Evolutionary conservation across 257 asterid species (phyloP), one percentile per base, ranked within the genome.

Genomic region (Handroanthus guayacan): DNA sequence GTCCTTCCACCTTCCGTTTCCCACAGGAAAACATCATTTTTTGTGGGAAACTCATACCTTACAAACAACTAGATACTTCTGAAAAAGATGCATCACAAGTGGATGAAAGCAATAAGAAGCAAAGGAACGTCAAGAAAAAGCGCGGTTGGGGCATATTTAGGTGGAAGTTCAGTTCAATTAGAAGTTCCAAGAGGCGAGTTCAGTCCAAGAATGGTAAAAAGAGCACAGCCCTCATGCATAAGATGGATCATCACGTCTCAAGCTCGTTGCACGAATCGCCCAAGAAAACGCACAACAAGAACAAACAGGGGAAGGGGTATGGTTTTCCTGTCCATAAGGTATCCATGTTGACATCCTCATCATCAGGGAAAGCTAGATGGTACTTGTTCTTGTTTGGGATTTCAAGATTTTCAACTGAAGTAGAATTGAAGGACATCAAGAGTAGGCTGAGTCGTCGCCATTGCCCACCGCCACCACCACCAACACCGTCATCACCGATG

Each of bases 1-100:
- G 25, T 61, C 82, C 75, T 38, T 5, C 78, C 68, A 6, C 83
- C 65, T 3, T 82, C 37, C 1, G 37, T 38, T 75, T 67, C 72
- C 86, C 81, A 25, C 87, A 81, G 18, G 85, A 89, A 57, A 83
- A 75, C 81, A 83, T 90, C 80, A 57, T 90, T 78, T 92, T 90
- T 79, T 88, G 96, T 17, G 96, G 95, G 2, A 92, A 88, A 39
- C 81, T 84, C 65, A 85, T 89, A 73, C 81, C 92, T 51, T 44
- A 43, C 71, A 80, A 58, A 75, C 70, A 78, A 67, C 84, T 83
- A 37, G 20, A 69, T 16, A 1, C 41, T 45, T 55, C 76, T 51
- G n/a, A 64, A 37, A 9, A 72, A 38, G 70, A 47, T 3, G 52
- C 75, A 11, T 57, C 80, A 48, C 41, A 45, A 25, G 18, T 62